A percentile compares a stretch with the other conserved stretches of the same genome.
These are phyloP conservation scores for Torulaspora indica DNA, from an alignment of 805 yeast species.

Conservation along the genomic window DNA sequence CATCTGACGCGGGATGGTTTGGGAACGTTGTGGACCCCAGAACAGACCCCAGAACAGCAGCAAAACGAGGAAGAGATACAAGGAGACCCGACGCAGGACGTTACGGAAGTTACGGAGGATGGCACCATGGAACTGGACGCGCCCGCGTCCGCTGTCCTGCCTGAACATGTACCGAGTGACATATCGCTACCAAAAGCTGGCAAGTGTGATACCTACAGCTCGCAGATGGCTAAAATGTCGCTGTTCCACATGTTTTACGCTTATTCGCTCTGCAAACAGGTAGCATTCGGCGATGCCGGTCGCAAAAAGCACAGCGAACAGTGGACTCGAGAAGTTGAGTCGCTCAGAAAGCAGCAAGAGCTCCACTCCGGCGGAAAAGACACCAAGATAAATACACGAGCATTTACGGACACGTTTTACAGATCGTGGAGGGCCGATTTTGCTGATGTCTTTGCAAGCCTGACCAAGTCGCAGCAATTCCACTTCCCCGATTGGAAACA, in stretches of 20 bases:
- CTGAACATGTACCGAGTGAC: conserved; percentile 4
- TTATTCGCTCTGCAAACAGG: conserved; percentile 22
- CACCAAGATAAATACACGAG: not conserved
- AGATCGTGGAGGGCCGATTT: conserved; percentile 25
- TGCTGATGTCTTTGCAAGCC: conserved; percentile 11
- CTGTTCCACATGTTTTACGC: conserved; percentile 31
- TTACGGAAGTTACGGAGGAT: not conserved
- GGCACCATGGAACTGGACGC: not conserved
- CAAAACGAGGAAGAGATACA: not conserved
- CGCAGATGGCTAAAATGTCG: conserved; percentile 25
- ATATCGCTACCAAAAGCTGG: conserved; percentile 6
- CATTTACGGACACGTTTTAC: conserved; percentile 19
- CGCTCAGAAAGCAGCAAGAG: not conserved
- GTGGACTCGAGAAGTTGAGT: conserved; percentile 19
- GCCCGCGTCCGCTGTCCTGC: conserved; percentile 7
- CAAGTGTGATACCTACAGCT: conserved; percentile 13
- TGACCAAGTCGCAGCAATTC: conserved; percentile 22
- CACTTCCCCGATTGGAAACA: conserved; percentile 28
- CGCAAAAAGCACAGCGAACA: not conserved
- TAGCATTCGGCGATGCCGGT: conserved; percentile 3
- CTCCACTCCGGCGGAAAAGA: conserved; percentile 1
- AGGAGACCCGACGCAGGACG: not conserved
- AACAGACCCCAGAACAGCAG: not conserved
- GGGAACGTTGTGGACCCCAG: not conserved
- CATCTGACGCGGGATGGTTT: conserved; percentile 5